phyloP scores from a whole-genome alignment of 345 rosid species.

The Populus tremula region DNA sequence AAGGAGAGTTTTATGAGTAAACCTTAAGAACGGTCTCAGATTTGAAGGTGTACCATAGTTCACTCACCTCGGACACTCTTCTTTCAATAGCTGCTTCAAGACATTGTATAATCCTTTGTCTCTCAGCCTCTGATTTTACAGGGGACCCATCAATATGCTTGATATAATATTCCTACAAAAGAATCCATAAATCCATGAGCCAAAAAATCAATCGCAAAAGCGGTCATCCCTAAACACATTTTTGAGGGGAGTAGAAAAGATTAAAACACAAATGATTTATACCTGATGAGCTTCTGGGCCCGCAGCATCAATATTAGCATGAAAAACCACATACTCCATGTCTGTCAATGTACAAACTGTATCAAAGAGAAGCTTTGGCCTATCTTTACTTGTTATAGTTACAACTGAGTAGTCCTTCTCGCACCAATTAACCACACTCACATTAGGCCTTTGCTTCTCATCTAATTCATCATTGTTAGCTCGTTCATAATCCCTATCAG shows the following conservation, averaged over 20 bases:
- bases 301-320: constrained; percentile 71
- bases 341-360: constrained; percentile 89
- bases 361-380: constrained; percentile 90
- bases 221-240: not conserved
- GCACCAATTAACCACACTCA: constrained; percentile 69
- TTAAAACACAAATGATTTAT: not conserved
- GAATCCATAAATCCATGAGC: not conserved
- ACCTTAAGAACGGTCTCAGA: not conserved
- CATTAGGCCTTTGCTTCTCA: constrained; percentile 64
- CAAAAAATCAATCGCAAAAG: not conserved
- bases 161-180: constrained; percentile 72
- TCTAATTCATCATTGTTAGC: constrained; percentile 41
- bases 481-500: constrained; percentile 84
- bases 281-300: constrained; percentile 83
- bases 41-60: not conserved
- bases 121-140: constrained; percentile 77
- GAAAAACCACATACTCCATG: constrained; percentile 91
- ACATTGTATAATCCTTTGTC: constrained; percentile 75
- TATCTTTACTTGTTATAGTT: constrained; percentile 76
- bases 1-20: not conserved
- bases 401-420: constrained; percentile 86
- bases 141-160: constrained; percentile 91
- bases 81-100: constrained; percentile 93
- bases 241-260: not conserved
- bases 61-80: constrained; percentile 80